Conservation (phyloP, 768 basidiomycete genomes). For the Pholiota molesta region DNA sequence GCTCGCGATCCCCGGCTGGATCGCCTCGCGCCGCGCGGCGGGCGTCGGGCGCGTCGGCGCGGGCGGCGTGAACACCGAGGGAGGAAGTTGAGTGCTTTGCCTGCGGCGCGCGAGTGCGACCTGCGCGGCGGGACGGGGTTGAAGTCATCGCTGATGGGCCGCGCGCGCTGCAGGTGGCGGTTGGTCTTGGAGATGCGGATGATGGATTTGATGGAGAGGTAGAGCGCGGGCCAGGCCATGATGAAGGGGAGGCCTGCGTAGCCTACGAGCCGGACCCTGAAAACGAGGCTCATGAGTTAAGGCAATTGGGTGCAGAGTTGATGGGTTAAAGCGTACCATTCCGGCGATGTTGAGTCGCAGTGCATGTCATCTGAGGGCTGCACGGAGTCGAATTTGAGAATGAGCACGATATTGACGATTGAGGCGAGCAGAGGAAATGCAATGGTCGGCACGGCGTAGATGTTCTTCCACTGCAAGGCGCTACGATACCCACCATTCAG, state of each 20-base stretch:
- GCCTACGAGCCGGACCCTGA: conserved; percentile 65
- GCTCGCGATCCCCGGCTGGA: conserved; percentile 22
- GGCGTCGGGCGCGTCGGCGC: not conserved
- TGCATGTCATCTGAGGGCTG: conserved; percentile 53
- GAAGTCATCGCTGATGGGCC: conserved; percentile 27
- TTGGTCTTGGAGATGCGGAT: conserved; percentile 37
- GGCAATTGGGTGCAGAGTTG: not conserved
- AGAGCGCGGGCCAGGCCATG: conserved; percentile 52
- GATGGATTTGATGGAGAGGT: conserved; percentile 49
- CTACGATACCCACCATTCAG: conserved; percentile 29
- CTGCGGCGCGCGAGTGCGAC: conserved; percentile 11
- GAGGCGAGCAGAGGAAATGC: conserved; percentile 52
- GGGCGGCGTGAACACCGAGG: not conserved
- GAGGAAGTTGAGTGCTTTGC: not conserved
- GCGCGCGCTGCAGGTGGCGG: conserved; percentile 39
- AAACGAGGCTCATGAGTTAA: conserved; percentile 2
- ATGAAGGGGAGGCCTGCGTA: conserved; percentile 62
- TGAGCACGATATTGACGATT: conserved; percentile 42
- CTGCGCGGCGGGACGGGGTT: conserved; percentile 15
- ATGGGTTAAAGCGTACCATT: conserved; percentile 47
- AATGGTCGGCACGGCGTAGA: conserved; percentile 47
- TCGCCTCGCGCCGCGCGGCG: conserved; percentile 23
- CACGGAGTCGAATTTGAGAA: conserved; percentile 47
- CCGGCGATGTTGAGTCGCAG: conserved; percentile 61
- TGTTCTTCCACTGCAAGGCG: conserved; percentile 49